phyloP scores from a whole-genome alignment of 179 eudicot genomes.

The Vitellaria paradoxa region DNA sequence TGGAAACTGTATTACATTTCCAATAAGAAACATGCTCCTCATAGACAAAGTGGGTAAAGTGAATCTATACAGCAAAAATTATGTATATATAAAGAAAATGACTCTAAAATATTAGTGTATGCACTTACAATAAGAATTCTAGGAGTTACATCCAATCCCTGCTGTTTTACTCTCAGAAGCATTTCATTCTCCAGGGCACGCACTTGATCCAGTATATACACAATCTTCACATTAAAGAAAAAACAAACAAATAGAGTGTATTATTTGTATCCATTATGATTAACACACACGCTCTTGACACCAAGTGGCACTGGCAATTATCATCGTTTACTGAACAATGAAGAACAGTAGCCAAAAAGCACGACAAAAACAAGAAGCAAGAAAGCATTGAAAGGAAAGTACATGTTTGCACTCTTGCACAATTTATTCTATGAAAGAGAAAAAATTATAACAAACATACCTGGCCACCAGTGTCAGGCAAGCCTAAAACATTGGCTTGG shows the following conservation, averaged over 20 bases:
- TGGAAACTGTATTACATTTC: not conserved
- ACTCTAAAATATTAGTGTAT: not conserved
- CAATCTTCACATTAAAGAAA: constrained; percentile 45
- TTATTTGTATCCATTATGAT: not conserved
- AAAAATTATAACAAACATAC: constrained; percentile 21
- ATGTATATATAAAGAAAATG: not conserved
- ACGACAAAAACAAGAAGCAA: not conserved
- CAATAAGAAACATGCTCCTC: too few relatives aligned
- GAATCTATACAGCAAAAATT: not conserved
- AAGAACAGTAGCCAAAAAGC: too few relatives aligned
- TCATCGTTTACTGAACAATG: not conserved
- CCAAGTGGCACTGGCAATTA: not conserved
- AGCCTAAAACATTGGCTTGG: constrained; percentile 82
- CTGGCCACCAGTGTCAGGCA: constrained; percentile 96
- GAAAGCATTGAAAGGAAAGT: not conserved
- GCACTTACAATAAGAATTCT: constrained; percentile 66
- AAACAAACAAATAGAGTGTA: not conserved
- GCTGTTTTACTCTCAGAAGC: constrained; percentile 52
- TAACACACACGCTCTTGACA: not conserved
- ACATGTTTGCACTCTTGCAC: not conserved
- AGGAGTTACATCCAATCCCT: constrained; percentile 65
- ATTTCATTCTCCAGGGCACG: constrained; percentile 81
- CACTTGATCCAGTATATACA: constrained; percentile 86
- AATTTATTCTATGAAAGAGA: not conserved
- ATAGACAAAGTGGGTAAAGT: too few relatives aligned